These are phyloP conservation scores for Tuber borchii DNA, from an alignment of 495 filamentous ascomycete species.

Conservation along the genomic window DNA sequence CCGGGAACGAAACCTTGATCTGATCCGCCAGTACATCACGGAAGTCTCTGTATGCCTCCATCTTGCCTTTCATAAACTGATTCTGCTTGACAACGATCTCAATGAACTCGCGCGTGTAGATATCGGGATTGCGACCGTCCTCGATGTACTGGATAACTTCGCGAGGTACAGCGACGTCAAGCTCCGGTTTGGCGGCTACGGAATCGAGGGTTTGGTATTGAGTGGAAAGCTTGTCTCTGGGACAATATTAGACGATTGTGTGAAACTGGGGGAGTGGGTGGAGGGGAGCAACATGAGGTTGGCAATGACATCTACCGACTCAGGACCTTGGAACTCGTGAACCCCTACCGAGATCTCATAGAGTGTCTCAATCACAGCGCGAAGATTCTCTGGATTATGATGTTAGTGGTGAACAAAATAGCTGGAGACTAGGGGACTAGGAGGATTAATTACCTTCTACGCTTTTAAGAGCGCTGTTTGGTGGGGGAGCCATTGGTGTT, in stretches of 20 bases:
- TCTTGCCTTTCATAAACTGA: slow-evolving; percentile 77
- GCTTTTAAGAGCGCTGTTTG: background rate
- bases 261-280: slow-evolving; percentile 20
- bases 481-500: background rate
- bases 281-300: slow-evolving; percentile 45
- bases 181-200: slow-evolving; percentile 47
- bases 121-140: slow-evolving; percentile 87
- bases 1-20: slow-evolving; percentile 71
- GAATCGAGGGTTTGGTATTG: slow-evolving; percentile 48
- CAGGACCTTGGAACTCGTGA: slow-evolving; percentile 61
- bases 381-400: slow-evolving; percentile 51
- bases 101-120: slow-evolving; percentile 96
- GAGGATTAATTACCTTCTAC: background rate
- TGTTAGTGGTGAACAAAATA: background rate
- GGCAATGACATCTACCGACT: slow-evolving; percentile 47
- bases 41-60: slow-evolving; percentile 70
- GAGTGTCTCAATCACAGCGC: slow-evolving; percentile 75
- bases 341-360: slow-evolving; percentile 73
- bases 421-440: background rate
- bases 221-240: slow-evolving; percentile 44
- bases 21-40: slow-evolving; percentile 73
- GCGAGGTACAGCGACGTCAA: slow-evolving; percentile 56
- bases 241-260: slow-evolving; percentile 43
- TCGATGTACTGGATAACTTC: slow-evolving; percentile 93
- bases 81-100: slow-evolving; percentile 80